Conservation (phyloP, 1,139 yeast species). For the Debaryomyces udenii region DNA sequence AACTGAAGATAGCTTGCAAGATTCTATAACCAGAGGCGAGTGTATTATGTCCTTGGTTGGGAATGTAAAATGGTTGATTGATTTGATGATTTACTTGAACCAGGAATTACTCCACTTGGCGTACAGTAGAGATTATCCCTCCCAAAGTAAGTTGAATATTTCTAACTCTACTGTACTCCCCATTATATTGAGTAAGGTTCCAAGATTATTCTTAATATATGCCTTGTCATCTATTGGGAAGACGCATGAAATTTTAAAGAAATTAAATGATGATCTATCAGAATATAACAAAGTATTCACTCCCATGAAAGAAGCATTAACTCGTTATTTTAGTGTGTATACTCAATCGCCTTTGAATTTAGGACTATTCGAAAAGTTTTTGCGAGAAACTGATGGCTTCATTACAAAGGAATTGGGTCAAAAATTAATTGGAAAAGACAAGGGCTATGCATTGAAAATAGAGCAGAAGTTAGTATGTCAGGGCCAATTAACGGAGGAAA, state of each 20-base stretch:
- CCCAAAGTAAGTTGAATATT: slow-evolving; percentile 28
- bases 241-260: slow-evolving; percentile 60
- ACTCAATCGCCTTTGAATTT: slow-evolving; percentile 60
- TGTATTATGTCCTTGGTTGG: slow-evolving; percentile 67
- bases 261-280: slow-evolving; percentile 45
- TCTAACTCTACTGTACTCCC: slow-evolving; percentile 51
- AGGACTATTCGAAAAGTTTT: slow-evolving; percentile 61
- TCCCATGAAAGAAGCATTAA: slow-evolving; percentile 59
- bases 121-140: slow-evolving; percentile 23
- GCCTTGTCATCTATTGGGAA: slow-evolving; percentile 71
- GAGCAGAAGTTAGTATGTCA: slow-evolving; percentile 72
- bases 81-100: slow-evolving; percentile 62
- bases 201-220: slow-evolving; percentile 69
- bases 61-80: slow-evolving; percentile 77
- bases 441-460: slow-evolving; percentile 41
- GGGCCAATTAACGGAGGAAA: slow-evolving; percentile 57
- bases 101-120: slow-evolving; percentile 63
- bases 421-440: slow-evolving; percentile 29
- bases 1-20: slow-evolving; percentile 52
- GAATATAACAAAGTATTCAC: slow-evolving; percentile 46
- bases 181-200: slow-evolving; percentile 64
- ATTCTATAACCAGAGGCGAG: slow-evolving; percentile 59
- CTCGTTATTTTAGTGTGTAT: slow-evolving; percentile 55
- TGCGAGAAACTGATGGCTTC: slow-evolving; percentile 51
- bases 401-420: slow-evolving; percentile 34